phyloP scores from a whole-genome alignment of 2,329 filamentous ascomycete species.

The Macroventuria anomochaeta region DNA sequence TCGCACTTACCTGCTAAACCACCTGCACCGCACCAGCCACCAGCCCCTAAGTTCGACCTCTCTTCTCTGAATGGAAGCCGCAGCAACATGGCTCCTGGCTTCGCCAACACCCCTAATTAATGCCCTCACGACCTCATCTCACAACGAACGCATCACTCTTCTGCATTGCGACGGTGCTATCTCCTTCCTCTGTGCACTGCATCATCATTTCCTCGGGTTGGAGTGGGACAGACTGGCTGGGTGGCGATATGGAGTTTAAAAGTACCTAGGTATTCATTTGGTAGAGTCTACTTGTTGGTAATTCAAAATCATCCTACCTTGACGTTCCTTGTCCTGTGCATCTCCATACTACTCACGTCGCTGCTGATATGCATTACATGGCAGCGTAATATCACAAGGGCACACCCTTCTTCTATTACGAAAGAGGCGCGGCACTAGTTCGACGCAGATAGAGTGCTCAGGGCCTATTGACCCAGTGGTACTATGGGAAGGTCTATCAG shows the following conservation, averaged over 20 bases:
- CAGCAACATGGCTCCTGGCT: constrained; percentile 9
- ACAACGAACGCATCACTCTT: background rate
- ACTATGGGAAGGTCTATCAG: no score
- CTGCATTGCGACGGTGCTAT: constrained; percentile 13
- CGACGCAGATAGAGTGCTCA: no score
- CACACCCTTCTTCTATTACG: no score
- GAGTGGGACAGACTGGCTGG: background rate
- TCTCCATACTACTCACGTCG: no score
- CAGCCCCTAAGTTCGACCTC: constrained; percentile 16
- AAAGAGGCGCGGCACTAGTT: no score
- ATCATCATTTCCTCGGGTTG: background rate
- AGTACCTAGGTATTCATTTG: no score
- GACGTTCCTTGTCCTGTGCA: no score
- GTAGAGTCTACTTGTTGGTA: no score
- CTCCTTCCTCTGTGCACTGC: background rate
- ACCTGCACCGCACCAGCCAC: constrained; percentile 46
- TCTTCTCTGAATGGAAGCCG: constrained; percentile 9
- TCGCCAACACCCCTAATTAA: background rate
- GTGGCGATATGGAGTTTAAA: background rate
- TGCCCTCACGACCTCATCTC: background rate
- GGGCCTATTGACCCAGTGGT: no score
- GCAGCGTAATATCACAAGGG: no score
- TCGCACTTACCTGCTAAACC: constrained; percentile 63
- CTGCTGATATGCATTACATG: no score
- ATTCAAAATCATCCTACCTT: no score